Base-by-base conservation (phyloP, 441 rosid species). In the Viola pubescens region DNA sequence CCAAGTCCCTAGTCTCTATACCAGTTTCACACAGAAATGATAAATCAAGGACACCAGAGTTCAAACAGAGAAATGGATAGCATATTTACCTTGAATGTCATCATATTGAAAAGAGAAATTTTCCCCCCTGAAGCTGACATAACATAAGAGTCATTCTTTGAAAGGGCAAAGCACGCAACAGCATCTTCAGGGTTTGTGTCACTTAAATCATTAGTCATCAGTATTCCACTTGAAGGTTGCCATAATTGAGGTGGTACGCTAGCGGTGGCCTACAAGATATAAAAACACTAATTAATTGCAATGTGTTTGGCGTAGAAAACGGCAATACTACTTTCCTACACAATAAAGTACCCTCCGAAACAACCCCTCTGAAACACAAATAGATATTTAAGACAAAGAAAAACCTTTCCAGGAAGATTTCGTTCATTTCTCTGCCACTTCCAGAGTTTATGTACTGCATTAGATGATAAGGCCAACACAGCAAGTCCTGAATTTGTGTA, bases 401-500 rank as follows among this genome's bases (percentile, higher is more conserved):
- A 48, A 65, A 87, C 95, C 95, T 81, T 85, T 54, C 69, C 81
- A 9, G 61, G 49, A 50, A 8, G 9, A 62, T 77, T 80, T 34
- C 86, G 76, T 16, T 87, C 91, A 70, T 69, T 83, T 71, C 76
- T 75, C 65, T 78, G 89, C 95, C 95, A 88, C 71, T 85, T 88
- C 95, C 95, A 88, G 56, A 88, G 87, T 81, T 83, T 83, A 73
- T 85, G 95, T 37, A 82, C 88, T 6, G 95, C 95, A 79, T 88
- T 88, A 63, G 95, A 83, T 48, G 87, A 79, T 70, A 88, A 77
- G 26, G 88, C 95, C 75, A 88, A 70, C 58, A 88, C 73, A 48
- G 88, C 81, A 50, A 66, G 63, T 52, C 91, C 95, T 55, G 91
- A 78, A 71, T 88, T 85, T 60, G 92, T 83, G 65, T 83, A 88